These are phyloP conservation scores for Hanseniaspora sp. DNA, from an alignment of 1,139 yeast genomes.

Conservation along the genomic window DNA sequence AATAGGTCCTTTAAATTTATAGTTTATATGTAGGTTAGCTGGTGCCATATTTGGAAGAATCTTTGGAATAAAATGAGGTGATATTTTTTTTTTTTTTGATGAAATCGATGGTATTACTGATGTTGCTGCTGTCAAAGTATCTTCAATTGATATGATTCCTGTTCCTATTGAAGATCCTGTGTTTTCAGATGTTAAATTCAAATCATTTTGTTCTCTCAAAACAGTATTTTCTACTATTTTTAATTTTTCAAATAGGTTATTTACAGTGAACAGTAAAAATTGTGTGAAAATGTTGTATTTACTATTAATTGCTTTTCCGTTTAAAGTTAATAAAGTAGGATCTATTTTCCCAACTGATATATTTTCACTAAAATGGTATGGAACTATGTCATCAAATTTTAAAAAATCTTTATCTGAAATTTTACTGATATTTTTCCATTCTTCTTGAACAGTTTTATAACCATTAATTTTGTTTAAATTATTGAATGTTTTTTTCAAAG, in stretches of 20 bases:
- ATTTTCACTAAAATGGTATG: conserved; percentile 7
- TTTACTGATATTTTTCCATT: conserved; percentile 6
- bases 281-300: conserved; percentile 12
- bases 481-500: conserved; percentile 2
- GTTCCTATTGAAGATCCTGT: conserved; percentile 16
- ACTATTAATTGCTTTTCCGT: neutral
- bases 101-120: conserved; percentile 16
- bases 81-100: conserved; percentile 58
- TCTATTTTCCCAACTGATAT: conserved; percentile 7
- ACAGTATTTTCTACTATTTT: neutral
- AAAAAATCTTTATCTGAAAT: conserved; percentile 1
- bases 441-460: neutral
- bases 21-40: conserved; percentile 74
- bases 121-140: conserved; percentile 2
- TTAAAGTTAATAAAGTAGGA: neutral
- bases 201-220: neutral
- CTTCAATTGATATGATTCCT: conserved; percentile 16
- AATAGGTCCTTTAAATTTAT: conserved; percentile 70
- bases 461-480: conserved; percentile 1
- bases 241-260: neutral
- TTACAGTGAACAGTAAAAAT: neutral
- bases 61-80: conserved; percentile 79
- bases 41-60: conserved; percentile 88
- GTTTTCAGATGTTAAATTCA: neutral
- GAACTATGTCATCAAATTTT: conserved; percentile 1